Evolutionary conservation across 2,329 filamentous ascomycete species (phyloP).

Genomic region (Geosmithia morbida): DNA sequence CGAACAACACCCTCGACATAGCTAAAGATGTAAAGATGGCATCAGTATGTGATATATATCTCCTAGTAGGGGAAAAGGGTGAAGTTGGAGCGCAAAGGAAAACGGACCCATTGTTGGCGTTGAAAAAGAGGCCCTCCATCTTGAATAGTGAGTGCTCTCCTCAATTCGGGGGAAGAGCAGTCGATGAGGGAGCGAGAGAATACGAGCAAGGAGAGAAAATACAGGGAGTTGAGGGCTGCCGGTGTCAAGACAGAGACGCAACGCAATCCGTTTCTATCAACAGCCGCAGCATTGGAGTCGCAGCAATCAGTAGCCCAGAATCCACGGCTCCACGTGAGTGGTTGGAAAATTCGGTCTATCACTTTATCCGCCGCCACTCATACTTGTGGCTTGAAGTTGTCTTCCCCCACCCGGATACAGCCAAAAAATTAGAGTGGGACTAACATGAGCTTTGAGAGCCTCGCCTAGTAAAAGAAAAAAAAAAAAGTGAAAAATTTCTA

Average conservation of each 20-base stretch:
- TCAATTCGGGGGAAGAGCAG: neutral
- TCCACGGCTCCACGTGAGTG: slow-evolving; percentile 7
- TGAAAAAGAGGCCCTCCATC: slow-evolving; percentile 92
- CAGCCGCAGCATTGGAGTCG: neutral
- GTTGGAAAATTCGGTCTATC: neutral
- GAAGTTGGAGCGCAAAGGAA: neutral
- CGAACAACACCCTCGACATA: slow-evolving; percentile 96
- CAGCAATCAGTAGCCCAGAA: neutral
- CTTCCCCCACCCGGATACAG: neutral
- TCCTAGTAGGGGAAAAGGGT: neutral
- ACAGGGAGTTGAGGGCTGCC: neutral
- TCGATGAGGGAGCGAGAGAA: slow-evolving; percentile 1
- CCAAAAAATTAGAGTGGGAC: neutral
- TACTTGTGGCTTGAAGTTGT: neutral
- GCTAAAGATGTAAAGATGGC: slow-evolving; percentile 31
- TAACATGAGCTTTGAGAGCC: neutral
- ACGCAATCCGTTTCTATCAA: neutral
- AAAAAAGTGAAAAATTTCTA: slow-evolving; percentile 25
- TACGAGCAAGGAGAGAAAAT: neutral
- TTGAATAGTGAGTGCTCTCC: slow-evolving; percentile 8
- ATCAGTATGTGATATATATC: neutral
- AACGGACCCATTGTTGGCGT: slow-evolving; percentile 68
- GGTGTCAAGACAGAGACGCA: neutral
- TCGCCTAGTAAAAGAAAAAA: neutral
- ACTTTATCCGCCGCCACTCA: slow-evolving; percentile 4